Conservation (phyloP, 192 early-diverging fungal species). For the Spizellomyces sp. region DNA sequence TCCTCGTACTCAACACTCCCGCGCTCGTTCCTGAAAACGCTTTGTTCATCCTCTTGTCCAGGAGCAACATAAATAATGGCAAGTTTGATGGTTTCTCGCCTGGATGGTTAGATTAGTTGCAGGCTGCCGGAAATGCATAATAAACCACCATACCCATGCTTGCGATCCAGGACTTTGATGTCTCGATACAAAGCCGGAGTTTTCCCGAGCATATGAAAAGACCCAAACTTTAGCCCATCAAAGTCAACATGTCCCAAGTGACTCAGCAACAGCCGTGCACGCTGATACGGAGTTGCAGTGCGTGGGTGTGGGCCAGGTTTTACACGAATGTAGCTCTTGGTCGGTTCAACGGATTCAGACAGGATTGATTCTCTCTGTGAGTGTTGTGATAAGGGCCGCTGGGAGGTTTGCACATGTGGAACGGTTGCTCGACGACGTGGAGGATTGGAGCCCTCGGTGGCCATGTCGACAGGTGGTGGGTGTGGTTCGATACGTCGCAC, state of each 20-base stretch:
- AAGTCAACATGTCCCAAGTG: constrained; percentile 76
- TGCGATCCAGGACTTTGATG: constrained; percentile 77
- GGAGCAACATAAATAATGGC: constrained; percentile 89
- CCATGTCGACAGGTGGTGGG: not conserved
- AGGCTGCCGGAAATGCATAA: constrained; percentile 3
- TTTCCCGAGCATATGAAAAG: constrained; percentile 70
- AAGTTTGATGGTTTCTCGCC: constrained; percentile 88
- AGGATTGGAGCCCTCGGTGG: not conserved
- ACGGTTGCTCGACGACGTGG: constrained; percentile 10
- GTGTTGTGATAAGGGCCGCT: not conserved
- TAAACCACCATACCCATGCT: constrained; percentile 60
- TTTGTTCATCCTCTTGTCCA: constrained; percentile 87
- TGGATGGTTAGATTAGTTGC: constrained; percentile 8
- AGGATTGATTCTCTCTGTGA: too few species aligned
- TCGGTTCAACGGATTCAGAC: not conserved
- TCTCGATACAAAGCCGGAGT: constrained; percentile 67
- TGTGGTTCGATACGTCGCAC: not conserved
- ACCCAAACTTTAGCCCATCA: constrained; percentile 70
- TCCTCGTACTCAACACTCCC: constrained; percentile 76
- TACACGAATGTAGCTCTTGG: constrained; percentile 23
- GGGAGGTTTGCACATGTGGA: not conserved
- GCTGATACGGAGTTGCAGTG: constrained; percentile 52
- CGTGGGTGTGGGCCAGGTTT: constrained; percentile 13
- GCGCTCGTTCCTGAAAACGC: constrained; percentile 76
- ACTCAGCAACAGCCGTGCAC: constrained; percentile 70